A percentile compares a stretch with the other conserved stretches of the same genome.
Evolutionary conservation across 352 stramenopile species (phyloP).

Genomic region (Globisporangium cederbergense): DNA sequence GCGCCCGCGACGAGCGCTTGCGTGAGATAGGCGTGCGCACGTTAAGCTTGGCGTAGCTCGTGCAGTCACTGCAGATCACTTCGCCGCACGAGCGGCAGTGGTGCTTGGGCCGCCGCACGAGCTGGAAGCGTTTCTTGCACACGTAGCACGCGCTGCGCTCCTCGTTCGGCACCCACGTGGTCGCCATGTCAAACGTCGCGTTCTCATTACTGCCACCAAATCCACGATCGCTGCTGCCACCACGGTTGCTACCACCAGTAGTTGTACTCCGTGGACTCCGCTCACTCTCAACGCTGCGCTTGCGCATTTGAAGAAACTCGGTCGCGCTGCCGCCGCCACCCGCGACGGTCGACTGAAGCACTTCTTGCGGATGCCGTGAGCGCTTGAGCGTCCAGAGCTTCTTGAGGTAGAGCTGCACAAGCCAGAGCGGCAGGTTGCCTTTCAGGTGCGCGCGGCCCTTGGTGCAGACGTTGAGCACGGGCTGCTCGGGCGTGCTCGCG

Average conservation of each 20-base stretch:
- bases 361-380: conserved; percentile 21
- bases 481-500: conserved; percentile 8
- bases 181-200: conserved; percentile 51
- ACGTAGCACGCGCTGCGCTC: conserved; percentile 47
- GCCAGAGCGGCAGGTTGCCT: conserved; percentile 47
- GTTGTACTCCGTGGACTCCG: background rate
- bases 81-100: conserved; percentile 74
- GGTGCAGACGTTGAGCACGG: conserved; percentile 49
- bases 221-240: background rate
- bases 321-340: background rate
- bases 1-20: conserved; percentile 1
- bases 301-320: background rate
- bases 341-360: conserved; percentile 6
- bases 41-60: conserved; percentile 39
- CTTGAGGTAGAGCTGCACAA: conserved; percentile 64
- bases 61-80: conserved; percentile 56
- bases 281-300: background rate
- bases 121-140: conserved; percentile 63
- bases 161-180: conserved; percentile 58
- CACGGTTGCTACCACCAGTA: background rate
- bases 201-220: background rate
- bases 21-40: conserved; percentile 20
- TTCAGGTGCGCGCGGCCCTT: conserved; percentile 63
- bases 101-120: conserved; percentile 54
- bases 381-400: conserved; percentile 46